Percentiles rank a stretch among this genome's conserved stretches.
phyloP scores from a whole-genome alignment of 306 rosid genomes.

The Biancaea sappan region DNA sequence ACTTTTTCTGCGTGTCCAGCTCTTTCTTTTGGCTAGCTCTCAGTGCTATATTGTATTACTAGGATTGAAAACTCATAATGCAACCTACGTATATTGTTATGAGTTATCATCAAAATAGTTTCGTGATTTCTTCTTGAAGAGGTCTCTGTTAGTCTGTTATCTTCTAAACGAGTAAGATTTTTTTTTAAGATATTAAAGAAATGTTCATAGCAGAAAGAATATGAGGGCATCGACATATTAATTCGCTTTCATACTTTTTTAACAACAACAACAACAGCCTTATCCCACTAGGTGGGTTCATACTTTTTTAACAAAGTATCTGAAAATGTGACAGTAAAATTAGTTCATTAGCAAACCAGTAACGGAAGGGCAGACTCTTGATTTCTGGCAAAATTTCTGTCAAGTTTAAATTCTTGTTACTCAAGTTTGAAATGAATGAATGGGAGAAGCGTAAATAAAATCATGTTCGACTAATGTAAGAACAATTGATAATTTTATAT shows the following conservation, averaged over 20 bases:
- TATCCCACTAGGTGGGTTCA: no score
- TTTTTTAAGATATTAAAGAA: background rate
- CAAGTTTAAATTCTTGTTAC: background rate
- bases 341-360: background rate
- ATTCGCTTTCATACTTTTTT: no score
- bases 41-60: background rate
- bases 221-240: background rate
- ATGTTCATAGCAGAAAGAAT: background rate
- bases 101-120: background rate
- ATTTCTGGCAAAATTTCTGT: background rate
- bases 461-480: background rate
- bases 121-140: background rate
- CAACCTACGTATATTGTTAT: background rate
- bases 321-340: background rate
- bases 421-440: background rate
- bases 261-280: no score
- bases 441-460: background rate
- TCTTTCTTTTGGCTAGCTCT: background rate
- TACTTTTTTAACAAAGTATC: background rate
- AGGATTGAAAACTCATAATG: background rate
- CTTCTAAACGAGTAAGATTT: background rate
- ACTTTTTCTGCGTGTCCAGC: background rate
- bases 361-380: background rate
- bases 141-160: background rate
- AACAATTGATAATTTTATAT: slow-evolving; percentile 2